These are phyloP conservation scores for Verticillium zaregamsianum DNA, from an alignment of 2,329 filamentous ascomycete genomes.

Conservation along the genomic window DNA sequence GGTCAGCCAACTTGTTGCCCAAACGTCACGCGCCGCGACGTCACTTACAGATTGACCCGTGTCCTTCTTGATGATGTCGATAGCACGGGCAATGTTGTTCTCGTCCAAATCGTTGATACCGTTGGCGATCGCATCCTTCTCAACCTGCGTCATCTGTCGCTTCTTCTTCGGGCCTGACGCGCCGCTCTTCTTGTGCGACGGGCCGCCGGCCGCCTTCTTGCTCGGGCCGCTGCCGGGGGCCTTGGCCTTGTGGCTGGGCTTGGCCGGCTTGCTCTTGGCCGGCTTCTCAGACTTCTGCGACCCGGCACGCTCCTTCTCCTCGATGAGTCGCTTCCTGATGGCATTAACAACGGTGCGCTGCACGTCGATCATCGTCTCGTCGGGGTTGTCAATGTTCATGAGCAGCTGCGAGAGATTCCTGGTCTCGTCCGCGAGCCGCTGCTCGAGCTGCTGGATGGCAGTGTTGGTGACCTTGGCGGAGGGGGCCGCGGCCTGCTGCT, in stretches of 20 bases:
- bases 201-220: slow-evolving; percentile 38
- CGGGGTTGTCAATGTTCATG: slow-evolving; percentile 44
- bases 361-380: slow-evolving; percentile 49
- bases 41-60: slow-evolving; percentile 69
- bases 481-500: slow-evolving; percentile 56
- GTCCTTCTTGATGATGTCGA: slow-evolving; percentile 86
- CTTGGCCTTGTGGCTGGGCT: slow-evolving; percentile 52
- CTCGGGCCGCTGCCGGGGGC: slow-evolving; percentile 21
- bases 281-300: slow-evolving; percentile 55
- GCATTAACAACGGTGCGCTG: slow-evolving; percentile 59
- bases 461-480: slow-evolving; percentile 44
- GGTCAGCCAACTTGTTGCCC: slow-evolving; percentile 2
- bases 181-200: slow-evolving; percentile 26
- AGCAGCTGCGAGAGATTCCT: slow-evolving; percentile 51
- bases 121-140: slow-evolving; percentile 89
- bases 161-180: slow-evolving; percentile 47
- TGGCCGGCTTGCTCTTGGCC: slow-evolving; percentile 46
- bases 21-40: slow-evolving; percentile 15
- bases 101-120: slow-evolving; percentile 79
- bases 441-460: slow-evolving; percentile 49
- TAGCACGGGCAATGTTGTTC: slow-evolving; percentile 72
- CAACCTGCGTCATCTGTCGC: slow-evolving; percentile 65
- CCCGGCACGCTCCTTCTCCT: slow-evolving; percentile 63
- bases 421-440: slow-evolving; percentile 52
- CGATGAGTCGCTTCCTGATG: slow-evolving; percentile 68